These are phyloP conservation scores for Microstegium vimineum DNA, from an alignment of 176 grass and related monocot species.

Conservation along the genomic window DNA sequence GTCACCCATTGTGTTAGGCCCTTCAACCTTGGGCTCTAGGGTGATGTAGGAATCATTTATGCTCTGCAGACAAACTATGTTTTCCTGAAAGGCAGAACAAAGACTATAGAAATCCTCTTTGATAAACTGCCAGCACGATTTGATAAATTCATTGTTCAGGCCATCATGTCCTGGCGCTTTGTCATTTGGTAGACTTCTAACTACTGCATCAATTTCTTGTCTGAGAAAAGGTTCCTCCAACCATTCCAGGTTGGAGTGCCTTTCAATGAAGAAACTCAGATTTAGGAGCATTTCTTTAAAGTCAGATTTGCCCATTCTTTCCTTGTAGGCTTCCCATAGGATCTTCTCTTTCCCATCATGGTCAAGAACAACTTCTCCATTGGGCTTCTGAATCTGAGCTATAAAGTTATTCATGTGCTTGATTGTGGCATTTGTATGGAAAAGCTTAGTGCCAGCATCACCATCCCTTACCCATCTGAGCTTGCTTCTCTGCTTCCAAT, in stretches of 20 bases:
- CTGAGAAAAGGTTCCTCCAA: background rate
- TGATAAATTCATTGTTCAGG: background rate
- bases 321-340: background rate
- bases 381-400: fast-evolving
- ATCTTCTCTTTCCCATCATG: background rate
- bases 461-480: background rate
- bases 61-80: background rate
- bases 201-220: background rate
- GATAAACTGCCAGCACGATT: background rate
- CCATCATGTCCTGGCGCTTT: background rate
- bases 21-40: background rate
- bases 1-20: fast-evolving
- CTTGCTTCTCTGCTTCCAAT: background rate
- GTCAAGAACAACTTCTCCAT: background rate
- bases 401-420: background rate
- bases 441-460: background rate
- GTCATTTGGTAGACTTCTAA: background rate
- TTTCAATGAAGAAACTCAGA: too few species aligned
- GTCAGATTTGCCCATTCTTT: background rate
- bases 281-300: background rate
- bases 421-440: background rate
- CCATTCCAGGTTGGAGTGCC: too few species aligned
- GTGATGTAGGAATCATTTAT: background rate
- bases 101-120: too few species aligned
- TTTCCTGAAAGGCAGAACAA: too few species aligned